Conservation (phyloP, 768 basidiomycete genomes). For the Trametes meyenii region DNA sequence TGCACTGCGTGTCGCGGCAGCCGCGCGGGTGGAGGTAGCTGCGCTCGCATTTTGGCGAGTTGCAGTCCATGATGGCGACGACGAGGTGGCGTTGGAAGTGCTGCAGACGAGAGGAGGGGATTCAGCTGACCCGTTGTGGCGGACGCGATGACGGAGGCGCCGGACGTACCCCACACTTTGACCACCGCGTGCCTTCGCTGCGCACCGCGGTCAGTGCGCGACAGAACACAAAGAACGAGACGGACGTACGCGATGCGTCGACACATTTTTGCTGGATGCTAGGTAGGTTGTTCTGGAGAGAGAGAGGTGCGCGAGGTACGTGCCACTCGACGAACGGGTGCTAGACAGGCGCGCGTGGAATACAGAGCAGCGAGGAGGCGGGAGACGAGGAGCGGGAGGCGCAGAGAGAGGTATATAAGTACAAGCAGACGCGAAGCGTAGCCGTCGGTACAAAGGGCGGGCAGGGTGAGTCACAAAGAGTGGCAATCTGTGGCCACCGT, state of each 20-base stretch:
- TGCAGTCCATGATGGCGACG: slow-evolving; percentile 76
- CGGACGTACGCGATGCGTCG: slow-evolving; percentile 71
- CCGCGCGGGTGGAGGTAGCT: slow-evolving; percentile 60
- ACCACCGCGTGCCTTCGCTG: slow-evolving; percentile 80
- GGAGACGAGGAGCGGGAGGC: not conserved
- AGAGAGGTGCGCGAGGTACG: not conserved
- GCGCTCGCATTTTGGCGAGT: slow-evolving; percentile 61
- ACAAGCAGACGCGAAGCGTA: not conserved
- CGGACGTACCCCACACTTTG: slow-evolving; percentile 61
- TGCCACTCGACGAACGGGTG: slow-evolving; percentile 9
- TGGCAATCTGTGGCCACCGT: slow-evolving; percentile 19
- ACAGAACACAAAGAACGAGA: slow-evolving; percentile 1
- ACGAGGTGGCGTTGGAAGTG: slow-evolving; percentile 81
- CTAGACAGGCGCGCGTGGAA: not conserved
- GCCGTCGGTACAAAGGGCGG: slow-evolving; percentile 11
- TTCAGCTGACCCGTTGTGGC: slow-evolving; percentile 23
- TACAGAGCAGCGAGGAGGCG: not conserved
- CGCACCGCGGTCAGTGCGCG: slow-evolving; percentile 21
- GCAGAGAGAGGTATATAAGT: slow-evolving; percentile 5
- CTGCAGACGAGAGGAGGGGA: slow-evolving; percentile 38
- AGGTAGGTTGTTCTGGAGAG: not conserved
- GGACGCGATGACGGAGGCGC: slow-evolving; percentile 11
- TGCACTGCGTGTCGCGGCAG: slow-evolving; percentile 58
- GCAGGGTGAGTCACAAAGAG: slow-evolving; percentile 22
- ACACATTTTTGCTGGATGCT: slow-evolving; percentile 54